Evolutionary conservation across 169 alveolate species (phyloP).

Genomic region (Eimeria zaria): DNA sequence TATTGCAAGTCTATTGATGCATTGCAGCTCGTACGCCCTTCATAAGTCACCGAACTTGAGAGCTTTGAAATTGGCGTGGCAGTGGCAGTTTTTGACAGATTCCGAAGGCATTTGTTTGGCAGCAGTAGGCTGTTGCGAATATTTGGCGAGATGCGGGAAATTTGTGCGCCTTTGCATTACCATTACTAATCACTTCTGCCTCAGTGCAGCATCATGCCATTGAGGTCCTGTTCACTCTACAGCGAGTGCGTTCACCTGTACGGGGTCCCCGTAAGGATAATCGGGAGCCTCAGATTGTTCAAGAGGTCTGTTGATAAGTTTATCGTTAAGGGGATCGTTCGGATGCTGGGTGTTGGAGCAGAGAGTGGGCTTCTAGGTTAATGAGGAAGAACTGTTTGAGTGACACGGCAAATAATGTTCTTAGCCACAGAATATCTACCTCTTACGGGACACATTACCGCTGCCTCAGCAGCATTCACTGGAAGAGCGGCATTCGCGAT

Average conservation of each 20-base stretch:
- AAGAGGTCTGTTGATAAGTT: background rate
- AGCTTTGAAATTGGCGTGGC: background rate
- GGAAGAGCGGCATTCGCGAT: too few relatives aligned
- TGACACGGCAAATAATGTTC: too few relatives aligned
- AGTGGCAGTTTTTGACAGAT: background rate
- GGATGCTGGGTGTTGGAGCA: background rate
- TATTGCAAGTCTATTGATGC: background rate
- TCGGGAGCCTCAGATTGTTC: background rate
- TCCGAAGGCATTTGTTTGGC: background rate
- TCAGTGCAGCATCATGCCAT: background rate
- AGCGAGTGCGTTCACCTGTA: background rate
- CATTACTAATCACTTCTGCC: background rate
- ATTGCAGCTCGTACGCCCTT: background rate
- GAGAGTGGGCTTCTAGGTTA: background rate
- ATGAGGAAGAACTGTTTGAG: background rate
- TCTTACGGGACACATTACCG: background rate
- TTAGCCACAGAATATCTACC: background rate
- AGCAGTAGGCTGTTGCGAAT: background rate
- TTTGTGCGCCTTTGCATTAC: background rate
- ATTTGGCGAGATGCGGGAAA: background rate
- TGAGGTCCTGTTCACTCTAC: background rate
- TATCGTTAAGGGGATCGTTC: background rate
- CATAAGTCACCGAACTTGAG: background rate
- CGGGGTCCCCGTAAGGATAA: background rate
- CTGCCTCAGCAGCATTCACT: background rate